phyloP scores from a whole-genome alignment of 2,329 filamentous ascomycete genomes.

The Botrytis sinoallii region DNA sequence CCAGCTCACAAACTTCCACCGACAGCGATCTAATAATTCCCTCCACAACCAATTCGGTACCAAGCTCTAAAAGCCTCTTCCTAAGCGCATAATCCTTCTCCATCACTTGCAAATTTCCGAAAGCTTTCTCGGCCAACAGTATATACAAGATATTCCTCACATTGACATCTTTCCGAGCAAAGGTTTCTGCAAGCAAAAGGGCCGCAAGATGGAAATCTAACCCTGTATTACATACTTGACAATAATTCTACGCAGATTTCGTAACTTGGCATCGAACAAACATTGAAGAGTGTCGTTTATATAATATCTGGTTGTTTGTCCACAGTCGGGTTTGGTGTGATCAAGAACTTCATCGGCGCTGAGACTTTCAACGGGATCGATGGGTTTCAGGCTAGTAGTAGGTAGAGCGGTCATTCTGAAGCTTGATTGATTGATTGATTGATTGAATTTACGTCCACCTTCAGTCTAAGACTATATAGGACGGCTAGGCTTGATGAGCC shows the following conservation, averaged over 20 bases:
- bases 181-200: background rate
- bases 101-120: background rate
- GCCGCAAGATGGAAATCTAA: background rate
- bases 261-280: background rate
- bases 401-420: background rate
- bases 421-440: too few relatives aligned
- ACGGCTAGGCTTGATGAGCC: too few relatives aligned
- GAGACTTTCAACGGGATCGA: background rate
- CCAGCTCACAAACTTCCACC: background rate
- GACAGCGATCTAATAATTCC: background rate
- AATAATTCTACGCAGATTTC: background rate
- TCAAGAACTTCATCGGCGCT: background rate
- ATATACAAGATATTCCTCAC: background rate
- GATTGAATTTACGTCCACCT: too few relatives aligned
- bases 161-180: background rate
- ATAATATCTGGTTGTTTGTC: accelerated
- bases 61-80: too few relatives aligned
- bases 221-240: background rate
- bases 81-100: too few relatives aligned
- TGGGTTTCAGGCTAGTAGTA: background rate
- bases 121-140: background rate
- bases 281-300: background rate
- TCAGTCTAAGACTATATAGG: too few relatives aligned
- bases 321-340: too few relatives aligned
- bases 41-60: too few relatives aligned